Conservation (phyloP, 306 rosid species). For the Vigna radiata region DNA sequence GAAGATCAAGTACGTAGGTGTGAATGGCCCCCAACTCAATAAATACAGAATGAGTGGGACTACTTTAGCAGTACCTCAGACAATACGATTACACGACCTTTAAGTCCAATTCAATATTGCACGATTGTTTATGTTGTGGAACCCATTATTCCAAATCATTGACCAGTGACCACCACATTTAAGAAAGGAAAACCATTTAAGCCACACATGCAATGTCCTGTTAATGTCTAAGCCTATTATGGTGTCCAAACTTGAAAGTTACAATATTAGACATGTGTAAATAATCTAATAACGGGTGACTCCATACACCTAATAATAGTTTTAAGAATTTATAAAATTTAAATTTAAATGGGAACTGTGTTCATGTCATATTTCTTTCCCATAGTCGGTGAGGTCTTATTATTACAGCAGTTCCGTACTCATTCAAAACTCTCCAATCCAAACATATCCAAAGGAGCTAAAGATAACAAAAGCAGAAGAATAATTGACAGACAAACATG, state of each 20-base stretch:
- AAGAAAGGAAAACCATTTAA: conserved; percentile 34
- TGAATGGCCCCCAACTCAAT: conserved; percentile 59
- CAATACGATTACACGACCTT: conserved; percentile 39
- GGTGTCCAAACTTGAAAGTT: neutral
- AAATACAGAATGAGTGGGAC: conserved; percentile 56
- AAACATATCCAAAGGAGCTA: conserved; percentile 39
- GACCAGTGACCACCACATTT: conserved; percentile 34
- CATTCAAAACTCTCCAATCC: conserved; percentile 17
- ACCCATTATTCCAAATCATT: conserved; percentile 43
- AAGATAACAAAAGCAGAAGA: conserved; percentile 46
- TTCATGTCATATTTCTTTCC: conserved; percentile 1
- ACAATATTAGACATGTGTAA: neutral
- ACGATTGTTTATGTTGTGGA: conserved; percentile 33
- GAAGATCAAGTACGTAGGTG: conserved; percentile 42
- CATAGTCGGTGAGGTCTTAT: conserved; percentile 43
- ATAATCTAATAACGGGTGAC: neutral
- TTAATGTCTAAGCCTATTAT: conserved; percentile 32
- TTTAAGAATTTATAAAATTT: neutral
- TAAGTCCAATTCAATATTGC: conserved; percentile 37
- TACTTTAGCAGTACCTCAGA: conserved; percentile 37
- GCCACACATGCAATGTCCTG: conserved; percentile 46
- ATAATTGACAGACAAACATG: conserved; percentile 57
- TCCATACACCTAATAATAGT: neutral
- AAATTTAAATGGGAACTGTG: neutral
- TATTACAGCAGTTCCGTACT: conserved; percentile 41